A percentile compares a stretch with the other conserved stretches of the same genome.
phyloP scores from a whole-genome alignment of 208 protist species.

The Trypanosoma scelopori region DNA sequence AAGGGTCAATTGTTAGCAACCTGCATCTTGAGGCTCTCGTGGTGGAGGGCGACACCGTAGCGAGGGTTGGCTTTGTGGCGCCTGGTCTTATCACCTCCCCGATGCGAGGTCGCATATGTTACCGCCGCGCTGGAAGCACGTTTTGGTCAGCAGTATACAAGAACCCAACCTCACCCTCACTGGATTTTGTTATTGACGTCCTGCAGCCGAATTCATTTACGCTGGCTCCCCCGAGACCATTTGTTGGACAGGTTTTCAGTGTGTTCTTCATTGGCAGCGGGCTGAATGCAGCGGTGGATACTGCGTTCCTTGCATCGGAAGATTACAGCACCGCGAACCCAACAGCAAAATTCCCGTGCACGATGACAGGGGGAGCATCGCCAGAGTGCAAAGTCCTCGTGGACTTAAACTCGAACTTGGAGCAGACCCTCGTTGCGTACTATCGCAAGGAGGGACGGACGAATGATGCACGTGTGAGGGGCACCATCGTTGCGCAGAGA shows the following conservation, averaged over 20 bases:
- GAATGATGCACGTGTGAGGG: slow-evolving; percentile 66
- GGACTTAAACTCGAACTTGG: slow-evolving; percentile 52
- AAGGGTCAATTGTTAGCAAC: slow-evolving; percentile 59
- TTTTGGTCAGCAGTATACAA: slow-evolving; percentile 68
- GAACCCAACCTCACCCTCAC: slow-evolving; percentile 15
- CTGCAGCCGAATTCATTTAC: slow-evolving; percentile 81
- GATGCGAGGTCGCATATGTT: slow-evolving; percentile 77
- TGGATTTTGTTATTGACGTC: slow-evolving; percentile 77
- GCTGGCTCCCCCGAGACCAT: slow-evolving; percentile 34
- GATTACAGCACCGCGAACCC: not conserved
- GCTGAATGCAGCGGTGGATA: slow-evolving; percentile 49
- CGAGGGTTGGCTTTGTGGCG: slow-evolving; percentile 62
- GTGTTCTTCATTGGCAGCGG: slow-evolving; percentile 66
- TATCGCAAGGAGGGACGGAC: slow-evolving; percentile 53
- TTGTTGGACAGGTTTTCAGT: slow-evolving; percentile 49
- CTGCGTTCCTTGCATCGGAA: slow-evolving; percentile 58
- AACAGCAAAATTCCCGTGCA: slow-evolving; percentile 21
- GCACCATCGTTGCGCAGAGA: slow-evolving; percentile 37
- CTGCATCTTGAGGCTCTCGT: slow-evolving; percentile 45
- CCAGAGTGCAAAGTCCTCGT: slow-evolving; percentile 65
- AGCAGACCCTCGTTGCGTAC: slow-evolving; percentile 57
- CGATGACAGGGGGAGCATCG: slow-evolving; percentile 5
- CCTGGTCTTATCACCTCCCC: slow-evolving; percentile 46
- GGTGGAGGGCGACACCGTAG: slow-evolving; percentile 17
- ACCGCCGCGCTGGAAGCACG: slow-evolving; percentile 36